Conservation (phyloP, 306 rosid genomes). For the Ziziphus jujuba region DNA sequence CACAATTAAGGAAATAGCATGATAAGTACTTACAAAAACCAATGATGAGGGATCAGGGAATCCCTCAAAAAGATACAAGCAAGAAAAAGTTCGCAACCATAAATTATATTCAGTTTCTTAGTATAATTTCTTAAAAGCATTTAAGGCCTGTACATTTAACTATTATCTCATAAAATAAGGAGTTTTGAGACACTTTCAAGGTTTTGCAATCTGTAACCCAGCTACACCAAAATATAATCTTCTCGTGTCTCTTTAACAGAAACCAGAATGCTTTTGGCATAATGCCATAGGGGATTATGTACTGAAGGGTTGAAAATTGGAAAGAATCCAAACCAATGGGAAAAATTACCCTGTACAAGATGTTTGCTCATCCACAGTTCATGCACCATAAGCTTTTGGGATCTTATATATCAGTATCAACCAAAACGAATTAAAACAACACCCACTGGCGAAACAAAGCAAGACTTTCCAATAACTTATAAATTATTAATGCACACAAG, state of each 20-base stretch:
- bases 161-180: background rate
- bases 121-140: background rate
- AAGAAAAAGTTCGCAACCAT: background rate
- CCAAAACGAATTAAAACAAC: background rate
- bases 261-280: conserved; percentile 6
- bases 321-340: background rate
- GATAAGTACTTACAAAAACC: background rate
- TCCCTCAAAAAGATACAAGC: no score
- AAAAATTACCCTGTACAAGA: background rate
- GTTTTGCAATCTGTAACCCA: background rate
- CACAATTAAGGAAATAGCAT: background rate
- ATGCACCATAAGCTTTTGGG: background rate
- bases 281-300: background rate
- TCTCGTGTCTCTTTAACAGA: background rate
- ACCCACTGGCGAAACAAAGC: background rate
- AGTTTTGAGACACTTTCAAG: background rate
- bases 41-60: no score
- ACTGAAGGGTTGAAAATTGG: background rate
- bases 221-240: no score
- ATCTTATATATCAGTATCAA: background rate
- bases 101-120: background rate
- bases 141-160: background rate
- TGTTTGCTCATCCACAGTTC: background rate
- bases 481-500: background rate
- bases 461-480: background rate